Conservation (phyloP, 805 yeast species). For the Metschnikowia peoriensis region DNA sequence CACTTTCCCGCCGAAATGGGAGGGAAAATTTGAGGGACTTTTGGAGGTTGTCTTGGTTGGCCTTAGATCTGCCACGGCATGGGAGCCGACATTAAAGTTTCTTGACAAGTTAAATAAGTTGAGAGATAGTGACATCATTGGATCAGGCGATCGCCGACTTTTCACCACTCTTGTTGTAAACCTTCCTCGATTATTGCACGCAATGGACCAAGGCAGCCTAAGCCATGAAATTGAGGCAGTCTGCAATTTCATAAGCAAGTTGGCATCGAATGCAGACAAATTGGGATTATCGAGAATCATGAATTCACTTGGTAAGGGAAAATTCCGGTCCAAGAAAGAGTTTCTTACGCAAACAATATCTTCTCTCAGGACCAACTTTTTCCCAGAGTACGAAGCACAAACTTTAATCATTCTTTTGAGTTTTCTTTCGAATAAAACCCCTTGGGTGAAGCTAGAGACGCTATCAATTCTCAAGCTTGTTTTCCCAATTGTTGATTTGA, state of each 20-base stretch:
- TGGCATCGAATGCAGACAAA: conserved; percentile 60
- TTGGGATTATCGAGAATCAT: conserved; percentile 67
- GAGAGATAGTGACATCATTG: conserved; percentile 73
- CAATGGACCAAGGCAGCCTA: conserved; percentile 57
- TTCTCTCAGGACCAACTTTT: conserved; percentile 64
- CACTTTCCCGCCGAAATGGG: conserved; percentile 95
- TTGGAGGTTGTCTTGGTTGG: conserved; percentile 81
- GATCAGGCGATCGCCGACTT: conserved; percentile 65
- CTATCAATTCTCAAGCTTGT: conserved; percentile 71
- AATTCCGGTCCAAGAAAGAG: conserved; percentile 89
- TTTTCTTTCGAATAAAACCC: conserved; percentile 67
- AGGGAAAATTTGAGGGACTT: conserved; percentile 86
- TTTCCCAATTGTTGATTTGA: conserved; percentile 75
- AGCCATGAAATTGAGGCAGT: conserved; percentile 48
- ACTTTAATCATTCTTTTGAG: conserved; percentile 76
- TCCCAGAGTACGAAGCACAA: conserved; percentile 73
- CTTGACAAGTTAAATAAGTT: conserved; percentile 68
- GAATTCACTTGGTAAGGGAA: conserved; percentile 68
- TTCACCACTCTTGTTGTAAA: conserved; percentile 73
- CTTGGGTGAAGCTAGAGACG: conserved; percentile 80
- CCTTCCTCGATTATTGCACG: conserved; percentile 80
- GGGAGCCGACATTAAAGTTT: conserved; percentile 71
- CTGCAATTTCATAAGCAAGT: conserved; percentile 43
- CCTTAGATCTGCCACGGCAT: conserved; percentile 73
- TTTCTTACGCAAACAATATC: conserved; percentile 78